Evolutionary conservation across 305 asterid genomes (phyloP), one percentile per base, ranked within the genome.

Genomic region (Caryopteris hybrid): DNA sequence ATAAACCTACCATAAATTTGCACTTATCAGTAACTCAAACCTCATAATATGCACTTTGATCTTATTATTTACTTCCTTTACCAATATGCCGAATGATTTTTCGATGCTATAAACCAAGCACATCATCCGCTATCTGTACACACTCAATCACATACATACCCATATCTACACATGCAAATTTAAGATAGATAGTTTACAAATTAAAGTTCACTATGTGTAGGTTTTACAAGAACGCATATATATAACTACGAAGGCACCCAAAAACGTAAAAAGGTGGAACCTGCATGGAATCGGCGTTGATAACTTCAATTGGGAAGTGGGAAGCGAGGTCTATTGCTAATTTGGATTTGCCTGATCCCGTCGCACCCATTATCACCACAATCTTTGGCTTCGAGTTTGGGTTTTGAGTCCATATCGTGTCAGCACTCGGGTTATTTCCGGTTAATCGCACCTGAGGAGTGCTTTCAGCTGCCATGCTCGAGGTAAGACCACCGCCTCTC

Each of bases 281-380:
- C 96, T 94, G 97, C 99, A 94, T 94, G 63, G 97, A 88, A 73
- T 88, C 99, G 22, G 97, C 95, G 74, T 86, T 93, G 67, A 93
- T 89, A 59, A 91, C 79, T 86, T 93, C 97, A 55, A 88, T 39
- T 7, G 96, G 89, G 76, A 93, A 88, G 79, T 83, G 81, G 5
- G 91, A 75, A 46, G 95, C 91, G 21, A 93, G 83, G 80, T 93
- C 96, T 34, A 93, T 81, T 50, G 97, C 96, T 64, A 94, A 80
- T 68, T 86, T 94, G 67, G 97, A 94, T 75, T 94, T 94, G 41
- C 96, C 99, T 11, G 97, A 41, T 47, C 97, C 99, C 8, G 96
- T 82, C 48, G 97, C 88, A 9, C 96, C 97, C 95, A 87, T 78
- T 33, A 91, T 88, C 79, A 91, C 95, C 62, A 91, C 85, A 18